Evolutionary conservation across 768 basidiomycete species (phyloP).

Genomic region (Scleroderma bovista): DNA sequence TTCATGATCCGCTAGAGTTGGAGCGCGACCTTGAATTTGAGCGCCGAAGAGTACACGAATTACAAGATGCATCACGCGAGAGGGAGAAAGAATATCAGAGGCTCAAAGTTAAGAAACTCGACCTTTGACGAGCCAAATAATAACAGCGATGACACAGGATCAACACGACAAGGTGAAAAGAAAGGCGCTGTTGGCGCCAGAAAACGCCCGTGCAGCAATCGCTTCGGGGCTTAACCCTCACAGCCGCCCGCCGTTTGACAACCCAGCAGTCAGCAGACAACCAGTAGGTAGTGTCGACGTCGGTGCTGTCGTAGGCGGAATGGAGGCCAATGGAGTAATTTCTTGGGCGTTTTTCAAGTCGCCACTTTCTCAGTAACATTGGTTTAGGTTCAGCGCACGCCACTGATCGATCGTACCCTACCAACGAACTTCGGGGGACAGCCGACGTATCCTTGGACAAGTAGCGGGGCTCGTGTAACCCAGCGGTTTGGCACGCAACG

Average conservation of each 20-base stretch:
- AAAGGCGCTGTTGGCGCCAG: slow-evolving; percentile 62
- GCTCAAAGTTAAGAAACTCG: slow-evolving; percentile 50
- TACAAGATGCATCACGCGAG: slow-evolving; percentile 70
- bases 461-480: slow-evolving; percentile 19
- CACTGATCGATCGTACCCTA: slow-evolving; percentile 47
- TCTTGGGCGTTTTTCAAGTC: background rate
- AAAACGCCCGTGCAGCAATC: slow-evolving; percentile 10
- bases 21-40: slow-evolving; percentile 80
- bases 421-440: slow-evolving; percentile 28
- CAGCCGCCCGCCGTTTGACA: slow-evolving; percentile 13
- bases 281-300: slow-evolving; percentile 35
- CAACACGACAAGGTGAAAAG: slow-evolving; percentile 83
- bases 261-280: slow-evolving; percentile 12
- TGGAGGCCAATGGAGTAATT: slow-evolving; percentile 59
- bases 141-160: slow-evolving; percentile 34
- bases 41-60: slow-evolving; percentile 63
- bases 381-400: slow-evolving; percentile 63
- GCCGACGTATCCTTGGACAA: slow-evolving; percentile 27
- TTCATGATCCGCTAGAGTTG: slow-evolving; percentile 43
- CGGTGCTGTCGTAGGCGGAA: slow-evolving; percentile 53
- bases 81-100: slow-evolving; percentile 86
- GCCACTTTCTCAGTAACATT: slow-evolving; percentile 1
- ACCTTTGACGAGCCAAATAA: background rate
- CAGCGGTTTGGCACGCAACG: slow-evolving; percentile 31
- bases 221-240: slow-evolving; percentile 13